Percentiles rank a stretch among this genome's conserved stretches.
These are phyloP conservation scores for Hypseocharis bilobata DNA, from an alignment of 441 rosid genomes.

Conservation along the genomic window DNA sequence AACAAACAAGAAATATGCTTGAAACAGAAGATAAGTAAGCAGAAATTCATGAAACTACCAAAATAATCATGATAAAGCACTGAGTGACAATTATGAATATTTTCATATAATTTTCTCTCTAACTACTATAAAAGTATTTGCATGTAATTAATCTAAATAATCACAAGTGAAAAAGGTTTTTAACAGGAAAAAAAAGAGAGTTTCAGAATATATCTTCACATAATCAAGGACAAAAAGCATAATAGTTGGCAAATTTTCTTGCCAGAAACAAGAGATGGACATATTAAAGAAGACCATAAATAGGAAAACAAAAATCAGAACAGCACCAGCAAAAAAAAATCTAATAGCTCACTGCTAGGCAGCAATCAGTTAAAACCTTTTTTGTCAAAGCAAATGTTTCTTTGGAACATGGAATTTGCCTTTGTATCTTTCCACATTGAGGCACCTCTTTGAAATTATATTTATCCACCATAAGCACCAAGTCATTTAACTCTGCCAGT, in stretches of 20 bases:
- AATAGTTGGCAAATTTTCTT: neutral
- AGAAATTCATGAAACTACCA: neutral
- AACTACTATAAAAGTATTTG: neutral
- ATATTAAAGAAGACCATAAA: neutral
- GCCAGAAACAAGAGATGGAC: neutral
- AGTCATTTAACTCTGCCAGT: constrained; percentile 56
- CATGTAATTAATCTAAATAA: neutral
- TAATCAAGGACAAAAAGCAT: neutral
- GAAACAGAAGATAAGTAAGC: neutral
- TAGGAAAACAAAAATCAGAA: neutral
- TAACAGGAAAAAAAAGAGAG: no score
- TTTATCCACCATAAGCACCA: constrained; percentile 41
- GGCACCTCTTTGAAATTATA: constrained; percentile 29
- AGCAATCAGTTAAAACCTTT: constrained; percentile 40
- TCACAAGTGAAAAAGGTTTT: neutral
- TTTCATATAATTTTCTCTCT: neutral
- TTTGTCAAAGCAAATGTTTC: constrained; percentile 33
- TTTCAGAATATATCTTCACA: neutral
- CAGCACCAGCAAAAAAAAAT: neutral
- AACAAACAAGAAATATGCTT: no score
- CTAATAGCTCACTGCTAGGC: neutral
- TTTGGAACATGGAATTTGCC: constrained; percentile 37
- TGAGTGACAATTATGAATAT: neutral
- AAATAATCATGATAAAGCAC: no score
- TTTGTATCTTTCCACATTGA: constrained; percentile 29